Base-by-base conservation (phyloP, 345 rosid genomes). In the Salix suchowensis region DNA sequence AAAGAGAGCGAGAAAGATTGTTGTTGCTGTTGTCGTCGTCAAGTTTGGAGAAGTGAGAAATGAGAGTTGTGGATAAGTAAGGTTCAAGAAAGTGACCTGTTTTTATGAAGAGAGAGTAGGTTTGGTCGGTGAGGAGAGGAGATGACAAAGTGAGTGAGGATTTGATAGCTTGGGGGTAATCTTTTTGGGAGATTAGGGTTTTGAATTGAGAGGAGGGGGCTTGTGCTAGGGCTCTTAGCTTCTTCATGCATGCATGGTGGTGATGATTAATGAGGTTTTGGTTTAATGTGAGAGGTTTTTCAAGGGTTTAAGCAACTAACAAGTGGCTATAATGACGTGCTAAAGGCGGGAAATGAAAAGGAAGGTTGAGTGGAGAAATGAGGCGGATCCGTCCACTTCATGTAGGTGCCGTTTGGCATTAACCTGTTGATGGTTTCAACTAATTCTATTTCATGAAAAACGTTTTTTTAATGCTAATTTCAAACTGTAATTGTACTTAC, bases 31-130 rank as follows among this genome's bases (percentile, higher is more conserved):
- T 46, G 50, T 46, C 14, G 21, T 84, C 78, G 0, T 71, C 84
- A 7, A 26, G 24, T 55, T 71, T 82, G 71, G 82, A 67, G 80
- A 76, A 80, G 72, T 80, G 86, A 64, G 84, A 82, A 68, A 84
- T 82, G 69, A 86, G 87, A 34, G 72, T 11, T 18, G 81, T 66
- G 72, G 85, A 74, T 40, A 86, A 75, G 58, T 78, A 46, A 26
- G 81, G 84, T 72, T 76, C 54, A 46, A 86, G 83, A 68, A 73
- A 21, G 79, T 78, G 72, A 69, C 89, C 89, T 3, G 76, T 75
- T 58, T 84, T 86, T 48, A 82, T 28, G 70, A 82, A 77, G 54
- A 80, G 83, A 12, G 86, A 71, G 69, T 84, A 86, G 64, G 75
- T 76, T 76, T 82, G 85, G 66, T 82, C 87, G 0, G 81, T 80